Conservation (phyloP, 164 flowering plant species). For the Tetracentron sinense region DNA sequence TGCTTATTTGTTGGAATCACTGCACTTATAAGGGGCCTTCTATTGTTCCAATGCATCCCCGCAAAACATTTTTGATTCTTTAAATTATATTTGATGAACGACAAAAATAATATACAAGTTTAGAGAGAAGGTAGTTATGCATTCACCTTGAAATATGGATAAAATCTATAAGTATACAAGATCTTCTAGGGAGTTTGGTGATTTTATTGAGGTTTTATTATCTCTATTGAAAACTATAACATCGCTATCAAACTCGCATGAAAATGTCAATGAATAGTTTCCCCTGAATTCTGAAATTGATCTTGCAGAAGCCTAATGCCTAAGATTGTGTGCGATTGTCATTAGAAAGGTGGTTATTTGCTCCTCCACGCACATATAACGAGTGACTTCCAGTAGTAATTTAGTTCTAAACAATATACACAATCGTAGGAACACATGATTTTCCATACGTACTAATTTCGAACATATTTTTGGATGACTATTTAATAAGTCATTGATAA, state of each 20-base stretch:
- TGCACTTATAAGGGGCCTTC: background rate
- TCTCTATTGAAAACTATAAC: no score
- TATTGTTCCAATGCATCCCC: constrained; percentile 6
- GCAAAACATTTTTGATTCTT: background rate
- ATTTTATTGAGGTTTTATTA: background rate
- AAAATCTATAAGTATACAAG: background rate
- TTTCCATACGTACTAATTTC: no score
- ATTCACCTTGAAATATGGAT: constrained; percentile 3
- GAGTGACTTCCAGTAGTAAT: no score
- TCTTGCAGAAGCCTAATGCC: no score
- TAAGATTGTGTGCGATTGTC: no score
- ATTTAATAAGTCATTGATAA: no score
- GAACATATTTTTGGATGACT: no score
- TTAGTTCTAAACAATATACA: no score
- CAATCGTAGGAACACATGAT: no score
- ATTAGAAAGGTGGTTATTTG: no score
- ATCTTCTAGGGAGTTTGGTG: background rate
- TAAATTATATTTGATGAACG: background rate
- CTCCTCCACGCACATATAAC: no score
- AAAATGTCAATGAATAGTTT: background rate
- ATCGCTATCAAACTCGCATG: background rate
- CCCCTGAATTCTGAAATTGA: background rate
- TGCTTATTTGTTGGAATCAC: background rate
- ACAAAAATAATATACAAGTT: background rate
- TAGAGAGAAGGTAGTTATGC: background rate